Percentiles rank a stretch among this genome's conserved stretches.
These are phyloP conservation scores for Herpetomonas tarakana DNA, from an alignment of 208 protist genomes.

Conservation along the genomic window DNA sequence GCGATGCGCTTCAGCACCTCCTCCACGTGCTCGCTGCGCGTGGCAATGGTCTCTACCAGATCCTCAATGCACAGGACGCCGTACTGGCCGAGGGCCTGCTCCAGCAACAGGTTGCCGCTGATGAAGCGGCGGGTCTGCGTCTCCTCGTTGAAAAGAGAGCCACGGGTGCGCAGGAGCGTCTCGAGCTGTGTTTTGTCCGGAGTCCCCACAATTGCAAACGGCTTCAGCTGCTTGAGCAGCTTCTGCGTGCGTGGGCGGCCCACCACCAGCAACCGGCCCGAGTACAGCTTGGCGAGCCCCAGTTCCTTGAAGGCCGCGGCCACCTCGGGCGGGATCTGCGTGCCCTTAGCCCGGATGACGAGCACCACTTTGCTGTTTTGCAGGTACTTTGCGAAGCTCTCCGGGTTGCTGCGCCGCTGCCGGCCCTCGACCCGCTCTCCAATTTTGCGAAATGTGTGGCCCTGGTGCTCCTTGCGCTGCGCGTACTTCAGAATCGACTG, in stretches of 20 bases:
- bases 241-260: conserved; percentile 45
- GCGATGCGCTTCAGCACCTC: conserved; percentile 66
- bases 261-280: conserved; percentile 60
- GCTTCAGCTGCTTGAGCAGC: conserved; percentile 70
- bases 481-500: conserved; percentile 86
- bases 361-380: conserved; percentile 55
- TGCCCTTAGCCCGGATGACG: conserved; percentile 79
- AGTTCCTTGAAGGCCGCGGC: conserved; percentile 57
- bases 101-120: conserved; percentile 85
- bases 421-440: conserved; percentile 65
- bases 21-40: conserved; percentile 59
- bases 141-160: conserved; percentile 68
- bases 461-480: conserved; percentile 68
- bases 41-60: conserved; percentile 70
- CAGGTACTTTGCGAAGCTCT: conserved; percentile 27
- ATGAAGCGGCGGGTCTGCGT: conserved; percentile 67
- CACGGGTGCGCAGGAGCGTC: conserved; percentile 80
- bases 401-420: conserved; percentile 25
- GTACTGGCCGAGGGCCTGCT: conserved; percentile 81
- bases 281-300: conserved; percentile 77
- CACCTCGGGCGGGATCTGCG: conserved; percentile 73
- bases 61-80: conserved; percentile 90
- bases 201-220: conserved; percentile 79
- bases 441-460: conserved; percentile 72
- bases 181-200: conserved; percentile 74